Conservation (phyloP, 345 rosid species). For the Gynandropsis gynandra region DNA sequence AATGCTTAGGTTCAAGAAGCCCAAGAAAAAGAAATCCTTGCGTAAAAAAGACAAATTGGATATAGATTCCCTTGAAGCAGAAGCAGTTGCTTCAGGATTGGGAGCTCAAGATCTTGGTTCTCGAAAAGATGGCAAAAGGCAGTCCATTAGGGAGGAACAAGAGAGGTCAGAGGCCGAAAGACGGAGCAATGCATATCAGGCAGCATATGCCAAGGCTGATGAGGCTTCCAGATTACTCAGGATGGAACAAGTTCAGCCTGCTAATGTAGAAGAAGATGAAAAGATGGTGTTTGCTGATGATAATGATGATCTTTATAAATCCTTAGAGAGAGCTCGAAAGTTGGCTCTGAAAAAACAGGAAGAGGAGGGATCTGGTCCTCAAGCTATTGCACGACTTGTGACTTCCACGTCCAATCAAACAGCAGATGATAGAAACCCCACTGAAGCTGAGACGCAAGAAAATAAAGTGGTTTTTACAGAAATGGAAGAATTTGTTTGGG, state of each 20-base stretch:
- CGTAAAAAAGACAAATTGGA: constrained; percentile 87
- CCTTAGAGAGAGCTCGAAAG: constrained; percentile 77
- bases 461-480: constrained; percentile 81
- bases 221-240: constrained; percentile 79
- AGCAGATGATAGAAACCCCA: constrained; percentile 38
- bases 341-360: constrained; percentile 70
- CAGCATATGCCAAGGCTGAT: constrained; percentile 78
- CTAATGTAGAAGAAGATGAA: constrained; percentile 52
- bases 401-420: constrained; percentile 33
- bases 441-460: constrained; percentile 58
- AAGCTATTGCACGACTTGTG: constrained; percentile 67
- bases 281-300: constrained; percentile 57
- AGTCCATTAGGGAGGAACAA: constrained; percentile 68
- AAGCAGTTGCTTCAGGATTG: constrained; percentile 75
- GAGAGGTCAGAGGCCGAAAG: constrained; percentile 70
- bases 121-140: constrained; percentile 74
- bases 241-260: constrained; percentile 46
- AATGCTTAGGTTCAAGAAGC: constrained; percentile 78
- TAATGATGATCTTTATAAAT: constrained; percentile 74
- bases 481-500: constrained; percentile 94
- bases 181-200: constrained; percentile 64
- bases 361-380: constrained; percentile 54
- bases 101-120: constrained; percentile 91
- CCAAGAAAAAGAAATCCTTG: constrained; percentile 83
- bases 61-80: constrained; percentile 82